Evolutionary conservation across 352 stramenopile species (phyloP).

Genomic region (Globisporangium acanthophoron): DNA sequence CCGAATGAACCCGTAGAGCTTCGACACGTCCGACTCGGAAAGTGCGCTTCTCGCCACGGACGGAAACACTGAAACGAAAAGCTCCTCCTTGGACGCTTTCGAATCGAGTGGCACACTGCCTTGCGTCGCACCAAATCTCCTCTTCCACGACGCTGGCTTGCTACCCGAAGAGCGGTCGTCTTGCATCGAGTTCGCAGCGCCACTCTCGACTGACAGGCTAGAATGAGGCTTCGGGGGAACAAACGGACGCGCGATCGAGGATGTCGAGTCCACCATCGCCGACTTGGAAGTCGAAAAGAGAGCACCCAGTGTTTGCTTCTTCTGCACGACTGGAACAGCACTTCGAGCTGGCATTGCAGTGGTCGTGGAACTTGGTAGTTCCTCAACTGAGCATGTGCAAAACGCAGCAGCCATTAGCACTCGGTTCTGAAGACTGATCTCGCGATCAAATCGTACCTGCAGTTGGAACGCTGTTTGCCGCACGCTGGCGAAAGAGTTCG

Average conservation of each 20-base stretch:
- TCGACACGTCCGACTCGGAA: slow-evolving; percentile 31
- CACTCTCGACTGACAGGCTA: not conserved
- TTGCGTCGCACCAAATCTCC: slow-evolving; percentile 19
- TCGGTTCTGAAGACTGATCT: not conserved
- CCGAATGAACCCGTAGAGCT: slow-evolving; percentile 58
- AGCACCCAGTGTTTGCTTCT: slow-evolving; percentile 45
- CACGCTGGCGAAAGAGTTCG: slow-evolving; percentile 36
- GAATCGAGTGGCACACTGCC: not conserved
- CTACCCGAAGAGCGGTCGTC: not conserved
- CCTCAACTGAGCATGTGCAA: not conserved
- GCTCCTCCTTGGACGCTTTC: slow-evolving; percentile 12
- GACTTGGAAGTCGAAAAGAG: slow-evolving; percentile 49
- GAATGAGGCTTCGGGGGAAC: slow-evolving; percentile 23
- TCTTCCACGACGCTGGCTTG: slow-evolving; percentile 16
- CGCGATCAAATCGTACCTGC: slow-evolving; percentile 12
- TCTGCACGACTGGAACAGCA: slow-evolving; percentile 6
- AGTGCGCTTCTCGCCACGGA: slow-evolving; percentile 48
- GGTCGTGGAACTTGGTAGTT: not conserved
- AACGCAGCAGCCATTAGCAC: not conserved
- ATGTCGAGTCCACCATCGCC: slow-evolving; percentile 56
- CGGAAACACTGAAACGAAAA: slow-evolving; percentile 36
- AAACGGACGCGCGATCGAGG: slow-evolving; percentile 66
- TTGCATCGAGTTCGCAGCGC: not conserved
- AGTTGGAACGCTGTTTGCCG: slow-evolving; percentile 4
- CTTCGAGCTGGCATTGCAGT: not conserved